These are phyloP conservation scores for Apophysomyces sp. DNA, from an alignment of 371 early-diverging fungal species.

Conservation along the genomic window DNA sequence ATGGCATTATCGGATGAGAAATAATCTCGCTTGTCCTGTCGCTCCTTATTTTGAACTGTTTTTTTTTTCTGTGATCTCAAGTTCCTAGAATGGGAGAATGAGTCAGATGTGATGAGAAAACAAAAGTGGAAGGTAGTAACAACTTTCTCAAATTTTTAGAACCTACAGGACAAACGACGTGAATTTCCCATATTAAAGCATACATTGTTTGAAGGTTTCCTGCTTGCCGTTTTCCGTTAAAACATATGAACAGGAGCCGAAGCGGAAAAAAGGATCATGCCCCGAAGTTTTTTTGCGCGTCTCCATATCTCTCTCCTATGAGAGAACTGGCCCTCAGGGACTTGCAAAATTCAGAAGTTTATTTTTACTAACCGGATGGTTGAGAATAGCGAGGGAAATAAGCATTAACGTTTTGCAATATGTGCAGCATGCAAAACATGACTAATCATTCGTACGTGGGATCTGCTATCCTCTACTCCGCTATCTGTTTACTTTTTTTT, in stretches of 20 bases:
- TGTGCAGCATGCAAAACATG: neutral
- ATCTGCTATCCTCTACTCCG: neutral
- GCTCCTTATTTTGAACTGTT: neutral
- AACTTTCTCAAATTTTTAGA: neutral
- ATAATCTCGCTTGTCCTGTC: neutral
- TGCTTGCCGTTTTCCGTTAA: neutral
- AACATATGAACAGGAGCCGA: neutral
- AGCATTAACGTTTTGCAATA: neutral
- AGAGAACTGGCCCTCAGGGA: neutral
- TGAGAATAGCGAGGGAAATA: too few relatives aligned
- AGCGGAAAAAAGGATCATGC: neutral
- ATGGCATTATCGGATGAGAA: neutral
- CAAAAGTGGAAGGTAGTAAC: neutral
- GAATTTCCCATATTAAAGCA: neutral
- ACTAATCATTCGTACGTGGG: neutral
- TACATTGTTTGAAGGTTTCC: neutral
- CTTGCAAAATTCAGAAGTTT: neutral
- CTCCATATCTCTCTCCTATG: neutral
- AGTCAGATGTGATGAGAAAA: neutral
- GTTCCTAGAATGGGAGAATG: neutral
- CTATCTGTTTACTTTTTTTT: neutral
- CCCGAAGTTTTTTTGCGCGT: neutral
- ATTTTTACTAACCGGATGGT: neutral
- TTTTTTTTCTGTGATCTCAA: neutral
- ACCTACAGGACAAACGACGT: neutral